phyloP scores from a whole-genome alignment of 169 alveolate genomes.

The Plasmodium vivax region DNA sequence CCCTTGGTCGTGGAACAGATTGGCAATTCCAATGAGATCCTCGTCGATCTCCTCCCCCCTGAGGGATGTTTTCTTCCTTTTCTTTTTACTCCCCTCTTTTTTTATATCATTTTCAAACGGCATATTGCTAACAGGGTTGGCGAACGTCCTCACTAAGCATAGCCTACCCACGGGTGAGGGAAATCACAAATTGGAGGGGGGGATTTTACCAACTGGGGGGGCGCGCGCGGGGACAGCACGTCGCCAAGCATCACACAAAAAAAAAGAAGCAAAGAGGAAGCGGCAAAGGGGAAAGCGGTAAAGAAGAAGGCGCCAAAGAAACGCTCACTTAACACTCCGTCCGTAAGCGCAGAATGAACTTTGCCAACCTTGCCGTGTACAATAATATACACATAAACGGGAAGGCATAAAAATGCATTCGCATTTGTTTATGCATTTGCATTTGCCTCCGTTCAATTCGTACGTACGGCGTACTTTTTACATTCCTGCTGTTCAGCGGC shows the following conservation, averaged over 20 bases:
- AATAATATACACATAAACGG: not conserved
- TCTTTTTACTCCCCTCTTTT: not conserved
- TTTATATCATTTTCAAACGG: constrained; percentile 32
- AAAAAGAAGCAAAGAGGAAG: not conserved
- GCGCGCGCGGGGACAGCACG: not conserved
- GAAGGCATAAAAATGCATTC: not conserved
- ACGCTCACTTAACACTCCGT: not conserved
- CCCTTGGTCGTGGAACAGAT: not conserved
- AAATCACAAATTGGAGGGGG: not conserved
- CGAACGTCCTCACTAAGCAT: constrained; percentile 20
- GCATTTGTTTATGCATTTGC: not conserved
- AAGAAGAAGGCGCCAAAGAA: not conserved
- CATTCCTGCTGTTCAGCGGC: not conserved
- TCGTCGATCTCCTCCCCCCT: constrained; percentile 8
- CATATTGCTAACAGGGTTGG: constrained; percentile 4
- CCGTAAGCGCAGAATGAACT: not conserved
- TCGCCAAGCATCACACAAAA: not conserved
- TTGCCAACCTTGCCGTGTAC: not conserved
- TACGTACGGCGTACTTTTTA: not conserved
- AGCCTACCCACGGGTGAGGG: not conserved
- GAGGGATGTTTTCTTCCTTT: constrained; percentile 1
- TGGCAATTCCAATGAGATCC: constrained; percentile 22
- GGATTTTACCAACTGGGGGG: not conserved
- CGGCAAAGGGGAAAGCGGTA: not conserved
- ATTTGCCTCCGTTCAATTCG: not conserved